These are phyloP conservation scores for Passalora sequoiae DNA, from an alignment of 2,329 filamentous ascomycete genomes.

Conservation along the genomic window DNA sequence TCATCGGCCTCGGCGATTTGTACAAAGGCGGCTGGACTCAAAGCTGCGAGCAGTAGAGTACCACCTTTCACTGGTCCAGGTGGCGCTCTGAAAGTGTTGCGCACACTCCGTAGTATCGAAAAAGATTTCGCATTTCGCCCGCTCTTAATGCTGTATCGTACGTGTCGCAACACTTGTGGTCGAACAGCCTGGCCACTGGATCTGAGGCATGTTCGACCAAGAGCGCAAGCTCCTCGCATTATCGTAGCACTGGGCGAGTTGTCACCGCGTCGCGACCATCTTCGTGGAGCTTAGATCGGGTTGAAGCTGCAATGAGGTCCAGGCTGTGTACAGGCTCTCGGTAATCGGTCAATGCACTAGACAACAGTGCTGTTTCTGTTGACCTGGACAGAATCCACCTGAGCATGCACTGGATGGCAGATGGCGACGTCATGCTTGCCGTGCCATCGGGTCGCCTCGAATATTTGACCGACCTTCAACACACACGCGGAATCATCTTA, in stretches of 20 bases:
- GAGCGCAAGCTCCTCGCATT: slow-evolving; percentile 28
- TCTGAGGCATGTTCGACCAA: slow-evolving; percentile 25
- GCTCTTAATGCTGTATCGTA: slow-evolving; percentile 29
- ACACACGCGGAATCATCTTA: too few relatives aligned
- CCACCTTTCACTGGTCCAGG: slow-evolving; percentile 35
- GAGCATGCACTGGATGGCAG: too few relatives aligned
- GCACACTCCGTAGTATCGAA: slow-evolving; percentile 23
- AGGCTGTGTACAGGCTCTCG: too few relatives aligned
- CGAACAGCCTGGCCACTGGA: slow-evolving; percentile 20
- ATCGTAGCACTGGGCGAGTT: slow-evolving; percentile 11
- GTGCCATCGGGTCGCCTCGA: too few relatives aligned
- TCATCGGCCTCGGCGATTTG: slow-evolving; percentile 49
- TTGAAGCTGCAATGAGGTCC: too few relatives aligned
- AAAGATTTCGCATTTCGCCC: slow-evolving; percentile 23
- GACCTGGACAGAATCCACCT: too few relatives aligned
- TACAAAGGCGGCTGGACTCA: slow-evolving; percentile 57
- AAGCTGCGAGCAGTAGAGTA: slow-evolving; percentile 36
- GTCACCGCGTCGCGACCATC: slow-evolving; percentile 7
- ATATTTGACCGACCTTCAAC: too few relatives aligned
- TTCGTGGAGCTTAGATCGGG: too few relatives aligned
- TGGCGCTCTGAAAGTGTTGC: slow-evolving; percentile 28
- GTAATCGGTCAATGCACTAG: too few relatives aligned
- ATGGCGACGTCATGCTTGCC: too few relatives aligned
- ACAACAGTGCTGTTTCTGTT: too few relatives aligned
- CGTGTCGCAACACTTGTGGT: slow-evolving; percentile 30